Evolutionary conservation across 352 stramenopile species (phyloP), one percentile per base, ranked within the genome.

Genomic region (Pythium phragmitis): DNA sequence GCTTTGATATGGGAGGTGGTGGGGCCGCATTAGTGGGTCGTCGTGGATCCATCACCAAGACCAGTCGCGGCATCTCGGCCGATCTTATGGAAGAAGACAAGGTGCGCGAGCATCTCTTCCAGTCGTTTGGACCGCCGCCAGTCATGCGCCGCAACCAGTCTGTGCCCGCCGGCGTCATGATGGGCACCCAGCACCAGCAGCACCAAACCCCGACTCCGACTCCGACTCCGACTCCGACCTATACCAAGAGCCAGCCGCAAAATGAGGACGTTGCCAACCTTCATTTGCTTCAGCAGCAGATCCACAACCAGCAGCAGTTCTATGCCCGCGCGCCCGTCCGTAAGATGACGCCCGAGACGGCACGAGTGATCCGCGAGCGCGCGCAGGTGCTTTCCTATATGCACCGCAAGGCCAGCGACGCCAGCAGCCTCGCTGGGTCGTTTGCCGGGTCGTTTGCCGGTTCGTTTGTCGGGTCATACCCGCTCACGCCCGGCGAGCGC

Each of bases 301-400:
- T 58, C 17, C 64, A 71, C 52, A 66, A 67, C 46, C 64, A 71
- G 36, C 54, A 61, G 14, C 64, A 71, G 51, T 67, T 67, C 26
- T 65, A 68, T 28, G 55, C 34, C 4, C 59, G 55, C 17, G 59
- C 60, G 23, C 56, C 56, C 2, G 34, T 5, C 9, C 55, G 60
- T 14, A 73, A 73, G 17, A 51, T 68, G 46, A 68, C 66, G 7
- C 41, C 66, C 2, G 82, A 92, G 16, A 89, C 74, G 28, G 77
- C 81, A n/a, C 79, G 85, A 34, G 69, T 84, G 48, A 84, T 94
- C 21, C 85, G 87, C n/a, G 87, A 96, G 13, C 85, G 87, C 4
- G 87, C 85, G 2, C 83, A 94, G n/a, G 85, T 96, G 41, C 62
- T 96, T 36, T 89, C 87, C 65, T 96, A 96, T 62, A 80, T 96